Conservation (phyloP, 129 eudicot species). For the Tagetes patula region DNA sequence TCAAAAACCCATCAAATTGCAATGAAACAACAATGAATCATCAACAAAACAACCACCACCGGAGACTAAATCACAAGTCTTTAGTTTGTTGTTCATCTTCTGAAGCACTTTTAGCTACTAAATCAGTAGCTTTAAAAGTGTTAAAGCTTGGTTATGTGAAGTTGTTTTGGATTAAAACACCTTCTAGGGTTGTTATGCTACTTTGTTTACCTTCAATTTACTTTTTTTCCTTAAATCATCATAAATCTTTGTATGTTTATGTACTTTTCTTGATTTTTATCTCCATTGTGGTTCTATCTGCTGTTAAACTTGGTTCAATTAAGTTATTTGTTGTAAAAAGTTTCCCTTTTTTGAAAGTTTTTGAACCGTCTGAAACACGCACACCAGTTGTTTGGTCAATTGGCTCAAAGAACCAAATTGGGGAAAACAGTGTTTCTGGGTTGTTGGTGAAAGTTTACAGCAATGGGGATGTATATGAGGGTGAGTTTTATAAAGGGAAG, state of each 20-base stretch:
- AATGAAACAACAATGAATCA: constrained; percentile 24
- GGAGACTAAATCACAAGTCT: constrained; percentile 29
- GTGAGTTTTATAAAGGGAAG: constrained; percentile 63
- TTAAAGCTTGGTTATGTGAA: constrained; percentile 35
- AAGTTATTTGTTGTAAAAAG: constrained; percentile 30
- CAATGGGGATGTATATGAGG: constrained; percentile 64
- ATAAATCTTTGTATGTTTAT: constrained; percentile 34
- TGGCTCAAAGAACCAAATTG: constrained; percentile 47
- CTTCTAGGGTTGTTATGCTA: constrained; percentile 48
- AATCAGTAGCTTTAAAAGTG: constrained; percentile 38
- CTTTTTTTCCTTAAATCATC: constrained; percentile 43
- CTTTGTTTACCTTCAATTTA: constrained; percentile 58
- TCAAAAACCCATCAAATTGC: constrained; percentile 15
- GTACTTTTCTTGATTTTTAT: constrained; percentile 37
- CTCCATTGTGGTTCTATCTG: constrained; percentile 22
- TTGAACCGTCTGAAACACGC: constrained; percentile 16
- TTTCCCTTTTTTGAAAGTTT: constrained; percentile 29
- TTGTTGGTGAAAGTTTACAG: constrained; percentile 56
- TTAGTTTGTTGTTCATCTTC: constrained; percentile 39
- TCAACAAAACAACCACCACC: neutral
- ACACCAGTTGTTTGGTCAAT: constrained; percentile 72
- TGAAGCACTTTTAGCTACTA: constrained; percentile 49
- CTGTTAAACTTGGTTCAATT: constrained; percentile 38
- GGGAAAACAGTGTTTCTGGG: constrained; percentile 37
- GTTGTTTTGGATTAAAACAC: constrained; percentile 46